Evolutionary conservation across 441 rosid species (phyloP).

Genomic region (Jatropha podagrica): DNA sequence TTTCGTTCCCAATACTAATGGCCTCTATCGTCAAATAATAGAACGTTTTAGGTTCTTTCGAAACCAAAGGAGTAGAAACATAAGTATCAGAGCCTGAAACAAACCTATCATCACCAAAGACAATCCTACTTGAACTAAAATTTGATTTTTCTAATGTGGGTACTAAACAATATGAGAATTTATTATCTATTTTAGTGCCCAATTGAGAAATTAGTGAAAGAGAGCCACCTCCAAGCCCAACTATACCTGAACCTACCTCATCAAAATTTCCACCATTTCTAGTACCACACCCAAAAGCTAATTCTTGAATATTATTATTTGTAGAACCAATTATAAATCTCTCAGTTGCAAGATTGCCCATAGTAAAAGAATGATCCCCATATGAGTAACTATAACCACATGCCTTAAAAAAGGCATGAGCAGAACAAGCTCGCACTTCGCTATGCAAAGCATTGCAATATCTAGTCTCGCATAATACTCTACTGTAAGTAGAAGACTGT

Average conservation of each 20-base stretch:
- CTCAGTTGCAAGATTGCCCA: conserved; percentile 71
- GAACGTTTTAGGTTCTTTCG: conserved; percentile 60
- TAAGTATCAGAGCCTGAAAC: conserved; percentile 37
- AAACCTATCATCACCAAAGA: conserved; percentile 46
- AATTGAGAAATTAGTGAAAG: conserved; percentile 69
- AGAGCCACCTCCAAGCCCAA: conserved; percentile 78
- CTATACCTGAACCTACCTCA: conserved; percentile 62
- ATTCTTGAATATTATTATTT: conserved; percentile 27
- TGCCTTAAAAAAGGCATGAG: conserved; percentile 10
- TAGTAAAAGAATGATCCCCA: conserved; percentile 73
- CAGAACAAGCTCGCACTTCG: conserved; percentile 41
- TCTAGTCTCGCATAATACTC: conserved; percentile 47
- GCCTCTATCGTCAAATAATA: conserved; percentile 69
- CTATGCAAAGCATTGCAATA: conserved; percentile 56
- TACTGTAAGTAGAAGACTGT: conserved; percentile 45
- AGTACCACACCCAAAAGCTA: conserved; percentile 75
- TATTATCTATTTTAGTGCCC: conserved; percentile 47
- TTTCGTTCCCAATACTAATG: conserved; percentile 67
- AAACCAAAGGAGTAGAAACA: conserved; percentile 58
- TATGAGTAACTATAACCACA: conserved; percentile 71
- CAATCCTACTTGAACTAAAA: conserved; percentile 50
- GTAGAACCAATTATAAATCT: conserved; percentile 52
- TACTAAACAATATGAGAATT: conserved; percentile 78
- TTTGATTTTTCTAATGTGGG: conserved; percentile 42
- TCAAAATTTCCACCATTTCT: conserved; percentile 70